These are phyloP conservation scores for Ophiostoma piceae DNA, from an alignment of 2,329 filamentous ascomycete genomes.

Conservation along the genomic window DNA sequence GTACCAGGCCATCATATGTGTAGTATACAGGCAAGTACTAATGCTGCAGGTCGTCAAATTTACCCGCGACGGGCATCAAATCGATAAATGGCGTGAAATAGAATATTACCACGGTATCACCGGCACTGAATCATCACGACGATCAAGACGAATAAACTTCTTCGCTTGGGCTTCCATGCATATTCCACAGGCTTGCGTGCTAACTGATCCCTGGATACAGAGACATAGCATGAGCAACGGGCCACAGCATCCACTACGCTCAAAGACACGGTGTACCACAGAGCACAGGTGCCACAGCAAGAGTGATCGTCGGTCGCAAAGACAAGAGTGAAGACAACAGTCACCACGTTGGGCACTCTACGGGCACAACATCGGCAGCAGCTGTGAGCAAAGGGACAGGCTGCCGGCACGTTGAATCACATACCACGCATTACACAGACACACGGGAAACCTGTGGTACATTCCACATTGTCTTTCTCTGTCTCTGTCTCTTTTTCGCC, in stretches of 20 bases:
- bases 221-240: background rate
- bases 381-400: background rate
- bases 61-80: background rate
- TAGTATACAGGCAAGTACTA: background rate
- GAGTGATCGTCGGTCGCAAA: background rate
- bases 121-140: background rate
- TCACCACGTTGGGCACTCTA: background rate
- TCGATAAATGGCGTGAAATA: background rate
- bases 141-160: conserved; percentile 8
- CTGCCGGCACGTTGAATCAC: background rate
- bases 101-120: background rate
- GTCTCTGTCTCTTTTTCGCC: background rate
- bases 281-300: background rate
- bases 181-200: background rate
- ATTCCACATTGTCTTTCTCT: background rate
- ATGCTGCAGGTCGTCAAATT: background rate
- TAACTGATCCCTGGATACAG: background rate
- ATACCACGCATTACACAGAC: background rate
- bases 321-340: background rate
- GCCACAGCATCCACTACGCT: background rate
- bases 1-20: background rate
- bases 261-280: background rate
- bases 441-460: background rate
- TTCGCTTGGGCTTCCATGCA: conserved; percentile 1
- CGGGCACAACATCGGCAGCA: background rate